Base-by-base conservation (phyloP, 2,329 filamentous ascomycete species). In the Drechslerella stenobrocha region DNA sequence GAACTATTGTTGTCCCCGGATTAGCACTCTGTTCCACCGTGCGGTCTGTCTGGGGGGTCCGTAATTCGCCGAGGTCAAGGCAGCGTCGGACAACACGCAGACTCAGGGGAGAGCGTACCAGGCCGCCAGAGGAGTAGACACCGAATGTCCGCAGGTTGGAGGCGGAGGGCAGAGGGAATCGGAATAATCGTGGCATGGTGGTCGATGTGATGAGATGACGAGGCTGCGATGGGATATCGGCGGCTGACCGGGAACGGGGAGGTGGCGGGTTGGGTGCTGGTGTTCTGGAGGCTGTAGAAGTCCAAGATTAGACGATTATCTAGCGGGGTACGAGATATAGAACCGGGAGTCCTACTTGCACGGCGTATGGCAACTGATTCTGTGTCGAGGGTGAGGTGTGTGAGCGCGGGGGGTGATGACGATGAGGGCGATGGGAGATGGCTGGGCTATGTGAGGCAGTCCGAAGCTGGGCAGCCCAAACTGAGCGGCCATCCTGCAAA, bases 161-260 rank as follows among this genome's bases (percentile, higher is more conserved):
- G 76, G 81, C 86, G 75, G 85, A 87, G 45, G 87, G 77, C 82
- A 85, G 87, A 44, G 83, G 81, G 75, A 86, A 87, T 73, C 84
- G 84, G 77, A 86, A 88, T 70, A 87, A 81, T 61, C 83, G 80
- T 75, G 82, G 78, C 71, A 78, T 79, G 30, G 37, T 67, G 45
- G 24, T 20, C 9, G 47, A 45, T 42, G 46, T 34, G 37, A 3
- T 37, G 35, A 18, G 50, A 63, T 47, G 52, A 40, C 46, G 60
- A 59, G 48, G 63, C 50, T 63, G 18, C 11, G 40, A 24, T 32
- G 50, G 22, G 35, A 18, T 8, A 9, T 13, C 15, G 7, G 37
- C 37, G 37, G 37, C 15, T n/a, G 37, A 18, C 13, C 18, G 15
- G 37, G 37, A 13, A 13, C 3, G 11, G 34, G 6, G 13, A 37